Evolutionary conservation across 176 grass and related monocot species (phyloP).

Genomic region (Sorghum bicolor): DNA sequence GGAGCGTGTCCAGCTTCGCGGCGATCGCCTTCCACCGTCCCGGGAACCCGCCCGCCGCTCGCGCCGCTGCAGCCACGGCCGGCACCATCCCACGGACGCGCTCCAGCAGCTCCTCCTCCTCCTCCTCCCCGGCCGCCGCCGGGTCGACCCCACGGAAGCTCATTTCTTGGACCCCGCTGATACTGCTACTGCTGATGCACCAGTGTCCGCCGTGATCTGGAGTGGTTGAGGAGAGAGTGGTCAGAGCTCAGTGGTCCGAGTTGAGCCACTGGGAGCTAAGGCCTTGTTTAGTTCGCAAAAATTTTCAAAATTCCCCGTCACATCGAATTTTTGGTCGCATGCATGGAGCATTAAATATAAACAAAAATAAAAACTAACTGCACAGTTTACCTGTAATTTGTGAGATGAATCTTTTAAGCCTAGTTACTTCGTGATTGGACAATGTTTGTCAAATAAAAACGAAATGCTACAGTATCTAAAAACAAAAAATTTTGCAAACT

Average conservation of each 20-base stretch:
- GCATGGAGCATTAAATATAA: too few relatives aligned
- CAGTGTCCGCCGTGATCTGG: conserved; percentile 14
- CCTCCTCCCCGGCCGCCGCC: conserved; percentile 11
- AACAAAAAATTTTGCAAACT: too few relatives aligned
- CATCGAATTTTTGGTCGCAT: too few relatives aligned
- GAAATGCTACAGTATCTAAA: too few relatives aligned
- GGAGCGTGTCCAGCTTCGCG: conserved; percentile 51
- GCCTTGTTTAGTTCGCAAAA: too few relatives aligned
- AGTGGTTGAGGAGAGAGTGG: conserved; percentile 5
- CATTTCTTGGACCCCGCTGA: conserved; percentile 2
- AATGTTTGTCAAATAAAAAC: too few relatives aligned
- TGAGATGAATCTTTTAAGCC: too few relatives aligned
- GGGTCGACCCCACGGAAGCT: conserved; percentile 14
- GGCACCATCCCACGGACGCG: conserved; percentile 48
- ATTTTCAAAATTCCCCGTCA: too few relatives aligned
- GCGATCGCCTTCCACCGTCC: conserved; percentile 71
- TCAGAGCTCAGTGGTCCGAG: background rate
- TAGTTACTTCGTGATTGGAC: too few relatives aligned
- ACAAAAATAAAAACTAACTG: too few relatives aligned
- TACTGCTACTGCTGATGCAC: background rate
- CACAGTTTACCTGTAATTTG: too few relatives aligned
- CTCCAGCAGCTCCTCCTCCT: conserved; percentile 40
- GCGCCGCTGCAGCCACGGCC: conserved; percentile 23
- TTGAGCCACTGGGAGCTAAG: background rate
- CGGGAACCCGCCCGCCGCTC: conserved; percentile 31